Evolutionary conservation across 2,329 filamentous ascomycete genomes (phyloP), one percentile per base, ranked within the genome.

Genomic region (Myriangium duriaei): DNA sequence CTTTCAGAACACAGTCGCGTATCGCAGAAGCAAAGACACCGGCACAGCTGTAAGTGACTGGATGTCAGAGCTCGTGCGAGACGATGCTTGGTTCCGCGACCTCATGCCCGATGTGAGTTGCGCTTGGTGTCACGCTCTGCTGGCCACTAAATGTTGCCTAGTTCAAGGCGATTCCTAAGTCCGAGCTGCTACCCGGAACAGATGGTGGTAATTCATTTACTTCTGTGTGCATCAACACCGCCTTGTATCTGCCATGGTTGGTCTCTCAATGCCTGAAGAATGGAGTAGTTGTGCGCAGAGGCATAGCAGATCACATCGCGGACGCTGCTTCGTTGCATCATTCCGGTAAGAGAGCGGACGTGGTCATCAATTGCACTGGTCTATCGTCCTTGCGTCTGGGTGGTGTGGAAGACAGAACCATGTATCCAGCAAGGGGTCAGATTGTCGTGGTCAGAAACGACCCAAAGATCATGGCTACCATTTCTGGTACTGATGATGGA

Each of bases 171-270:
- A 45, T 60, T 4, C 17, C 47, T 11, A 45, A 51, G 29, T 42
- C 44, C 4, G 50, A 55, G 47, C 62, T 93, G 1, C 72, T 74
- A 0, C 49, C 63, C 0, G 81, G 72, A 12, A 72, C 79, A 37
- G 78, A 85, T 43, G 80, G 79, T 9, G 86, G 76, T 15, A 81
- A 74, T 35, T 67, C 71, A 39, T 94, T 91, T 58, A 84, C 74
- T 5, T 88, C 82, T 1, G 78, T 94, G 29, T 95, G 87, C 61
- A 88, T 95, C 57, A 95, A 96, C 62, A 83, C 83, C 0, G 75
- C 81, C 30, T 62, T 95, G 41, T 96, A 95, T 60, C 74, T 95
- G 2, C 76, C 83, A 3, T 95, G 82, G 75, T 76, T 96, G 0
- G 65, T 82, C 0, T 81, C 82, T 1, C 79, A 91, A 61, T 92